Conservation (phyloP, 177 flowering plant genomes). For the Telopea speciosissima region DNA sequence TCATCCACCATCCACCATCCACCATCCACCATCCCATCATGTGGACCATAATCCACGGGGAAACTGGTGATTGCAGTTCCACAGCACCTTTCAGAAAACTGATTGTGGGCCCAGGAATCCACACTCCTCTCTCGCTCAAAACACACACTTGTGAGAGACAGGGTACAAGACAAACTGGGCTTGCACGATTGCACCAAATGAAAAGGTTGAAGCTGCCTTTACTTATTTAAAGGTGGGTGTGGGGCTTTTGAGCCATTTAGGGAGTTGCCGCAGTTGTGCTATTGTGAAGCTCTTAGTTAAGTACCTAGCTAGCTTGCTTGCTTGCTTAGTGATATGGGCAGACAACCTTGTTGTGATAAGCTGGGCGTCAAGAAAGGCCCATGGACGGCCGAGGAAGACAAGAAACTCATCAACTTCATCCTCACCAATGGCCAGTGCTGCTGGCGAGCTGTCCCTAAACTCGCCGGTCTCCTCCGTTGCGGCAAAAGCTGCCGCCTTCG, state of each 20-base stretch:
- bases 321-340: conserved; percentile 73
- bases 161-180: background rate
- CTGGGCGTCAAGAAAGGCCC: conserved; percentile 95
- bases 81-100: conserved; percentile 36
- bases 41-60: conserved; percentile 18
- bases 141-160: too few relatives aligned
- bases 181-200: conserved; percentile 7
- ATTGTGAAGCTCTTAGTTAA: too few relatives aligned
- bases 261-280: too few relatives aligned
- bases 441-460: conserved; percentile 93
- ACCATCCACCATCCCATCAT: conserved; percentile 28
- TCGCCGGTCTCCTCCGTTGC: conserved; percentile 85
- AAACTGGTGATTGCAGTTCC: conserved; percentile 43
- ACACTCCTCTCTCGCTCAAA: too few relatives aligned
- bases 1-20: conserved; percentile 30
- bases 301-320: background rate
- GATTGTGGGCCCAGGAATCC: conserved; percentile 23
- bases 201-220: background rate
- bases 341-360: conserved; percentile 96
- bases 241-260: conserved; percentile 22
- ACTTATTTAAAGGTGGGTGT: conserved; percentile 45
- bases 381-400: conserved; percentile 96
- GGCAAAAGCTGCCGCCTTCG: conserved; percentile 96
- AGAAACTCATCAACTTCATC: conserved; percentile 86
- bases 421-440: conserved; percentile 91